These are phyloP conservation scores for Backusella australiensis DNA, from an alignment of 192 early-diverging fungal species.

Conservation along the genomic window DNA sequence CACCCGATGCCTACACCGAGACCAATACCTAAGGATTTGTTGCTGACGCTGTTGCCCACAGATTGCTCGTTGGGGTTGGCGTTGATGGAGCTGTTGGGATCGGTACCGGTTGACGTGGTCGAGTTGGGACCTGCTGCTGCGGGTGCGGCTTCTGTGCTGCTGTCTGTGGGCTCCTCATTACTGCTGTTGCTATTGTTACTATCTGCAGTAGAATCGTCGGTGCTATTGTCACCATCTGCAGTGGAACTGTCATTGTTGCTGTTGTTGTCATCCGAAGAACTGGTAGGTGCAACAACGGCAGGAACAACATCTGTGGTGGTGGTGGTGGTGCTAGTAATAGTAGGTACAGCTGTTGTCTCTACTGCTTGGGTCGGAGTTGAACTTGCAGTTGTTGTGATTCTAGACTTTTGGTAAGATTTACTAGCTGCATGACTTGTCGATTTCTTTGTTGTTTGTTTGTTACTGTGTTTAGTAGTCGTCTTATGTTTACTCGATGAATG, in stretches of 20 bases:
- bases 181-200: neutral
- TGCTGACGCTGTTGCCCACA: constrained; percentile 9
- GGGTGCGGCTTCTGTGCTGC: neutral
- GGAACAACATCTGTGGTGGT: neutral
- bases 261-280: neutral
- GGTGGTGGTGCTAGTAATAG: neutral
- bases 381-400: neutral
- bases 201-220: neutral
- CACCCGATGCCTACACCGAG: constrained; percentile 31
- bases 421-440: neutral
- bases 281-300: neutral
- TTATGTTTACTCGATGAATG: neutral
- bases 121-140: neutral
- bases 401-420: constrained; percentile 17
- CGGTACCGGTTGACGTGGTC: neutral
- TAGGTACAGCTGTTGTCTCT: neutral
- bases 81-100: neutral
- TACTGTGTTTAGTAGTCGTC: constrained; percentile 2
- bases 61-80: neutral
- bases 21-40: constrained; percentile 28
- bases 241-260: neutral
- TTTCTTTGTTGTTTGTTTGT: constrained; percentile 10
- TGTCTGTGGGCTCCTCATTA: neutral
- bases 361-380: neutral
- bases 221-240: constrained; percentile 10